Base-by-base conservation (phyloP, 2,329 filamentous ascomycete genomes). In the Saccharata proteae region DNA sequence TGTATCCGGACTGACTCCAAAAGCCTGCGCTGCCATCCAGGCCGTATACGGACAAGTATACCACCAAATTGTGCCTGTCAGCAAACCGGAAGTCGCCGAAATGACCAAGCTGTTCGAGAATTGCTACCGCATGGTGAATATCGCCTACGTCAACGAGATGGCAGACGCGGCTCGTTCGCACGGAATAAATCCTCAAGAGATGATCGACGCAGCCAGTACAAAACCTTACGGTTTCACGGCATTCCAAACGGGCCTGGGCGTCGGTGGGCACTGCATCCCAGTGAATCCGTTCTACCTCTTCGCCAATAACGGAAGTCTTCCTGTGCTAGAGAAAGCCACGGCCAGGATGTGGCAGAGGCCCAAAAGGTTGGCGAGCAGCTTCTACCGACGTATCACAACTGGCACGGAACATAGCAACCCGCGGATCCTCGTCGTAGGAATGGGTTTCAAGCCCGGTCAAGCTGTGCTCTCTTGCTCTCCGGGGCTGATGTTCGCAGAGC, bases 91-190 rank as follows among this genome's bases (percentile, higher is more conserved):
- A 41, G 65, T 69, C 1, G 68, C 68, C 2, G 68, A 71, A 46
- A 70, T 71, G 64, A 66, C 61, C 38, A 72, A 72, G 48, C 49
- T 72, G 9, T 72, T 69, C 42, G 67, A 71, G 37, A 72, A 71
- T 43, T 72, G 68, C 42, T 65, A 71, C 43, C 57, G 67, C 2
- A 70, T 69, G 61, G 51, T 71, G 9, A 58, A 58, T 41, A 67
- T 69, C 19, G 65, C 67, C 1, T 71, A 65, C 34, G 65, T 59
- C 34, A 71, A 71, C 40, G 67, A 71, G 38, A 69, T 71, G 62
- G 65, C 66, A 1, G 64, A 71, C 39, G 66, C 67, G 5, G 70
- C 65, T 32, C 32, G 46, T 6, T 37, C 47, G 1, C 56, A 62
- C 27, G 53, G 44, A 15, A 67, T 71, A 27, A 58, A 70, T 36